Conservation (phyloP, 768 basidiomycete species). For the Boletus patriciae region DNA sequence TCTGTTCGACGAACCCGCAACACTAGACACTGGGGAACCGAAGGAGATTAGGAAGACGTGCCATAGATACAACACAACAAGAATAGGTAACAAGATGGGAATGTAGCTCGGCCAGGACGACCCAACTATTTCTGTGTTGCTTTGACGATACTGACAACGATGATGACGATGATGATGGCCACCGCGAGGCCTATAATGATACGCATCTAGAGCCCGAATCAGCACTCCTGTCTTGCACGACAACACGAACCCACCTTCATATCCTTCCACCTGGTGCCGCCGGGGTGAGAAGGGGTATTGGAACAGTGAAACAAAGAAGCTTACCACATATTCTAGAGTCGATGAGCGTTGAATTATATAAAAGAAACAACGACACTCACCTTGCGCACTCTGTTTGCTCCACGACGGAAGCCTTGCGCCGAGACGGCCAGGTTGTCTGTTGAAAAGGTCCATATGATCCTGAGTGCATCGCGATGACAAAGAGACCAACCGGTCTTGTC, state of each 20-base stretch:
- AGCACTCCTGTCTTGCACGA: constrained; percentile 7
- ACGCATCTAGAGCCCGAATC: constrained; percentile 67
- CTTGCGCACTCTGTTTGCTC: constrained; percentile 97
- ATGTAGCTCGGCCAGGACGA: not conserved
- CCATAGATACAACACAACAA: constrained; percentile 49
- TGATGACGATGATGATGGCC: constrained; percentile 88
- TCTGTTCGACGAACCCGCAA: constrained; percentile 15
- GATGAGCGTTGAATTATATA: constrained; percentile 8
- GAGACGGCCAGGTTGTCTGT: constrained; percentile 95
- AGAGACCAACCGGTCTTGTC: constrained; percentile 92
- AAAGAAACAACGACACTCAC: constrained; percentile 39
- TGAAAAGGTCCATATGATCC: not conserved
- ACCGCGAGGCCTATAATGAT: constrained; percentile 93
- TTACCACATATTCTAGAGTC: constrained; percentile 84
- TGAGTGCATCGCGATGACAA: not conserved
- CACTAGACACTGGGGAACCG: constrained; percentile 21
- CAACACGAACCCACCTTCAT: constrained; percentile 68
- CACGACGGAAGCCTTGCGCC: constrained; percentile 97
- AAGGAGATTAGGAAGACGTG: constrained; percentile 31
- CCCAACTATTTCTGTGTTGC: constrained; percentile 55
- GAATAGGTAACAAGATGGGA: constrained; percentile 18
- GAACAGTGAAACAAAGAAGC: constrained; percentile 28
- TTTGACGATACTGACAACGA: constrained; percentile 93
- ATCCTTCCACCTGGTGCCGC: constrained; percentile 82
- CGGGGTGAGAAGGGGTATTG: constrained; percentile 6